Percentiles rank a stretch among this genome's conserved stretches.
Conservation (phyloP, 108 stramenopile species). For the Cyclotella baltica region DNA sequence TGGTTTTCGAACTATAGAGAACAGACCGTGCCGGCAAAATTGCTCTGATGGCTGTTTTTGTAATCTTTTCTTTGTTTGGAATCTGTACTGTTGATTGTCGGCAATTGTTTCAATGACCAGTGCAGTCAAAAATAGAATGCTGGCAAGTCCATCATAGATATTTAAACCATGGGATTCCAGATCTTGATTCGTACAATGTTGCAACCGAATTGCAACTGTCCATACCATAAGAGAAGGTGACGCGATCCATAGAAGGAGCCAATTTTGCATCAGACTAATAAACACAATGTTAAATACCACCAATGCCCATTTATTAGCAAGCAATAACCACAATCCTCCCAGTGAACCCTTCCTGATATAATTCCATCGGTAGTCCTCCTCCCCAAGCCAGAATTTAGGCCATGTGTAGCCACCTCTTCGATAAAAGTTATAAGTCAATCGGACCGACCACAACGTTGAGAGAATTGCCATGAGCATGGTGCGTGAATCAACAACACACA, state of each 20-base stretch:
- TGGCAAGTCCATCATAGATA: slow-evolving; percentile 52
- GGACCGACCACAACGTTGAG: slow-evolving; percentile 72
- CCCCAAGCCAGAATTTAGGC: slow-evolving; percentile 66
- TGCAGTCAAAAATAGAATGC: slow-evolving; percentile 51
- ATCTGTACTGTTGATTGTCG: slow-evolving; percentile 78
- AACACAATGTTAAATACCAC: slow-evolving; percentile 75
- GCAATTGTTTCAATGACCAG: slow-evolving; percentile 71
- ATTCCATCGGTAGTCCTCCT: slow-evolving; percentile 88
- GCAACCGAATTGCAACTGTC: slow-evolving; percentile 41
- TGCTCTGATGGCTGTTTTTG: slow-evolving; percentile 46
- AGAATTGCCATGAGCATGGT: slow-evolving; percentile 68
- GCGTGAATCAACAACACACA: slow-evolving; percentile 59
- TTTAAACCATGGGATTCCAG: slow-evolving; percentile 40
- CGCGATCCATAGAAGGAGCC: slow-evolving; percentile 69
- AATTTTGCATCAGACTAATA: slow-evolving; percentile 73
- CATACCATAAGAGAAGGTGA: slow-evolving; percentile 65
- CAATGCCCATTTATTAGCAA: slow-evolving; percentile 60
- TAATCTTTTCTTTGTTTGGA: slow-evolving; percentile 71
- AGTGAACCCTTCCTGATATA: slow-evolving; percentile 51
- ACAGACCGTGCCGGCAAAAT: slow-evolving; percentile 69
- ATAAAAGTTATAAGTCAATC: slow-evolving; percentile 80
- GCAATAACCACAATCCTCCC: slow-evolving; percentile 40
- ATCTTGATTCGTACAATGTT: slow-evolving; percentile 23
- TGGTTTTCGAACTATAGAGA: slow-evolving; percentile 82
- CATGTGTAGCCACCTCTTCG: slow-evolving; percentile 77